A percentile compares a stretch with the other conserved stretches of the same genome.
phyloP scores from a whole-genome alignment of 1,284 basidiomycete genomes.

The Sporisorium exsertum region DNA sequence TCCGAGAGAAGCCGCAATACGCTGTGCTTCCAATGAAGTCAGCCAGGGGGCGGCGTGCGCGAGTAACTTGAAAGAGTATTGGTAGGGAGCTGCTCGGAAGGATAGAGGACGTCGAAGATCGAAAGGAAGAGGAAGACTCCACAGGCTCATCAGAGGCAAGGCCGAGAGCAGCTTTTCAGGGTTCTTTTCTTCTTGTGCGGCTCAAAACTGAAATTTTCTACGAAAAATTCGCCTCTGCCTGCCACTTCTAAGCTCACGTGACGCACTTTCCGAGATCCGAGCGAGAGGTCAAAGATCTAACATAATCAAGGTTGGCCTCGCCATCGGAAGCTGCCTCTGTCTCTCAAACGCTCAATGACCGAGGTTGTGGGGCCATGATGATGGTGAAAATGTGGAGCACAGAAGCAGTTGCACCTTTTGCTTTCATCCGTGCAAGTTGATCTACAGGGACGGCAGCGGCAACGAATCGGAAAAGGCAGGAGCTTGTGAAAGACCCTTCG shows the following conservation, averaged over 20 bases:
- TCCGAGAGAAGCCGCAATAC: background rate
- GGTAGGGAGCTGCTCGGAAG: background rate
- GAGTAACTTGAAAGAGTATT: background rate
- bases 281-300: background rate
- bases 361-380: no score
- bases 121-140: background rate
- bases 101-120: conserved; percentile 9
- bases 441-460: background rate
- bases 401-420: background rate
- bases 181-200: conserved; percentile 16
- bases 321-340: background rate
- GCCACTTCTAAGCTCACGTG: conserved; percentile 31
- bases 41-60: background rate
- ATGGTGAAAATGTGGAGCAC: background rate
- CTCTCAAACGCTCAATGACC: no score
- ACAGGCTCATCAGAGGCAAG: conserved; percentile 15
- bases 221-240: conserved; percentile 28
- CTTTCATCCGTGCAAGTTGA: background rate
- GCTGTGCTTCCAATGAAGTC: background rate
- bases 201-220: conserved; percentile 27
- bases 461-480: background rate
- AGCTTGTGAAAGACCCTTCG: background rate
- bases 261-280: conserved; percentile 25
- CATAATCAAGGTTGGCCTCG: background rate
- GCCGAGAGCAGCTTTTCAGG: conserved; percentile 5